Evolutionary conservation across 2,329 filamentous ascomycete species (phyloP).

Genomic region (Hirsutella rhossiliensis): DNA sequence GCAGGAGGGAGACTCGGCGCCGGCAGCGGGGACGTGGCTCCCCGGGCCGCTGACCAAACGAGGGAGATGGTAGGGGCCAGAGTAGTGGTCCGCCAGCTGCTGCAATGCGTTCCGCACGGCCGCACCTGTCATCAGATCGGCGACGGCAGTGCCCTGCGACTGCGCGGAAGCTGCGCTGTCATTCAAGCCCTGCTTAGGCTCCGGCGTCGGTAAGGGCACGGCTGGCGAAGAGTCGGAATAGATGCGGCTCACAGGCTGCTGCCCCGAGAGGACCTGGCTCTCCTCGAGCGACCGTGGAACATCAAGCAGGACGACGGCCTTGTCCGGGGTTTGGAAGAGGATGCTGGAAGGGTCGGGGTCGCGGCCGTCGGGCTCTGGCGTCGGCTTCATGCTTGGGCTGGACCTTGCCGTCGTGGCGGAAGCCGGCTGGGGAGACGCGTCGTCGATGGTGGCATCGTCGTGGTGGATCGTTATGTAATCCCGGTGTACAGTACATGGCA

Average conservation of each 20-base stretch:
- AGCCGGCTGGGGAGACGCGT: too few relatives aligned
- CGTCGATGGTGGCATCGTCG: too few relatives aligned
- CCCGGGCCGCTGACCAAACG: slow-evolving; percentile 16
- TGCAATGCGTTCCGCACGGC: slow-evolving; percentile 31
- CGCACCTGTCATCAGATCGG: slow-evolving; percentile 40
- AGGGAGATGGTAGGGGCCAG: slow-evolving; percentile 35
- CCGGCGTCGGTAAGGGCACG: slow-evolving; percentile 38
- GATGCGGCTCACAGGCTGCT: slow-evolving; percentile 26
- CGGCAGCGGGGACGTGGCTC: slow-evolving; percentile 1
- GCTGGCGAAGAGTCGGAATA: slow-evolving; percentile 31
- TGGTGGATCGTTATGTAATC: too few relatives aligned
- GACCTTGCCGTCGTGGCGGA: too few relatives aligned
- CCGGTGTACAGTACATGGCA: too few relatives aligned
- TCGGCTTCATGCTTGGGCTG: background rate
- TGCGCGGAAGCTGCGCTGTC: background rate
- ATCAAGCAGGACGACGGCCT: slow-evolving; percentile 49
- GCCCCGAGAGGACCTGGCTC: slow-evolving; percentile 40
- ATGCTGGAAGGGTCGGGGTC: slow-evolving; percentile 12
- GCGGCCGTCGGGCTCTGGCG: background rate
- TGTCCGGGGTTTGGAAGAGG: slow-evolving; percentile 19
- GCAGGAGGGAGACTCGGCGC: background rate
- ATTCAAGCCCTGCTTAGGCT: slow-evolving; percentile 17
- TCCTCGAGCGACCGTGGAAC: slow-evolving; percentile 58
- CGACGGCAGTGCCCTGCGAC: slow-evolving; percentile 14
- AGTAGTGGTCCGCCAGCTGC: slow-evolving; percentile 18